phyloP scores from a whole-genome alignment of 495 filamentous ascomycete genomes.

The Trichoderma asperelloides region DNA sequence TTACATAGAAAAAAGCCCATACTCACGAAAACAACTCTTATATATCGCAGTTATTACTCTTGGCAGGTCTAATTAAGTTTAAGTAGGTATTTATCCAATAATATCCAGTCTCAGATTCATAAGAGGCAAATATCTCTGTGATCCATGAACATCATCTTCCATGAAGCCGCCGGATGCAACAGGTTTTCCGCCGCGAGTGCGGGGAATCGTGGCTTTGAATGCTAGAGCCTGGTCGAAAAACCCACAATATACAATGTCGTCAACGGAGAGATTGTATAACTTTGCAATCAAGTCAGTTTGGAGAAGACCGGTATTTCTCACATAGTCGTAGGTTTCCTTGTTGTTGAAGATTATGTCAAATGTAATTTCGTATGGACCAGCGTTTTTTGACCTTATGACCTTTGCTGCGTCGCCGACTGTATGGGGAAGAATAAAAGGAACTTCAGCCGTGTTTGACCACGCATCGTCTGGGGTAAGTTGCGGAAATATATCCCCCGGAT shows the following conservation, averaged over 20 bases:
- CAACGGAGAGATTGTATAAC: conserved; percentile 24
- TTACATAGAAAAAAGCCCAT: no score
- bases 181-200: conserved; percentile 6
- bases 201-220: conserved; percentile 34
- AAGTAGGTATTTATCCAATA: background rate
- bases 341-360: conserved; percentile 41
- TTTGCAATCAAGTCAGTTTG: conserved; percentile 19
- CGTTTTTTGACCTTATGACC: conserved; percentile 42
- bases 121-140: conserved; percentile 17
- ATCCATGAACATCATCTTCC: conserved; percentile 23
- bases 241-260: conserved; percentile 28
- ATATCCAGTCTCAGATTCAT: conserved; percentile 4
- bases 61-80: no score
- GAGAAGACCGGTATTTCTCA: conserved; percentile 28
- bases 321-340: conserved; percentile 21
- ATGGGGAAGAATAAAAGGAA: background rate
- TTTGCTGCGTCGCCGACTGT: conserved; percentile 18
- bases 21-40: no score
- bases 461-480: background rate
- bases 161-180: conserved; percentile 15
- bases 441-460: background rate
- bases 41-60: no score
- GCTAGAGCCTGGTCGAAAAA: conserved; percentile 38
- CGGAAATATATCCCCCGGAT: conserved; percentile 12
- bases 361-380: conserved; percentile 43